Evolutionary conservation across 805 yeast species (phyloP).

Genomic region (Torulaspora maleeae): DNA sequence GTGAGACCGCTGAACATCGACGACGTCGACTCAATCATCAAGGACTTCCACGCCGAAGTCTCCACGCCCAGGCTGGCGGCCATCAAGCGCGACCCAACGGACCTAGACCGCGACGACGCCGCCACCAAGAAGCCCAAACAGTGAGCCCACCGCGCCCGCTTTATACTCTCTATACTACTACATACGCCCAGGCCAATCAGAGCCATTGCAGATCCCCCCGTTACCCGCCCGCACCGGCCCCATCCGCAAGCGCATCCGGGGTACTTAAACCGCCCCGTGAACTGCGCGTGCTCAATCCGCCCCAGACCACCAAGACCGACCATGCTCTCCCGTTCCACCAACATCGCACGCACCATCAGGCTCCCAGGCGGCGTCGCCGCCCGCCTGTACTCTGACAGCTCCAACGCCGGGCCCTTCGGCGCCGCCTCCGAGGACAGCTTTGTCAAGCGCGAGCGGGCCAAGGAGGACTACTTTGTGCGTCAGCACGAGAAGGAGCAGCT

Average conservation of each 20-base stretch:
- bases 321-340: constrained; percentile 29
- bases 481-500: constrained; percentile 89
- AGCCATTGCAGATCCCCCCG: neutral
- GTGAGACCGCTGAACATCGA: constrained; percentile 91
- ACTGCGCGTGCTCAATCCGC: neutral
- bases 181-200: constrained; percentile 3
- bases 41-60: constrained; percentile 81
- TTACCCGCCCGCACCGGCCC: neutral
- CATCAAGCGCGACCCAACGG: constrained; percentile 20
- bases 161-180: neutral
- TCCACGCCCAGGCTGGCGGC: constrained; percentile 48
- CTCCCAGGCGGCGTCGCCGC: constrained; percentile 14
- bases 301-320: neutral
- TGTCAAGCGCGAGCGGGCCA: constrained; percentile 86
- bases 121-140: constrained; percentile 33
- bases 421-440: constrained; percentile 55
- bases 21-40: constrained; percentile 95
- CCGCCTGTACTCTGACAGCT: constrained; percentile 48
- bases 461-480: constrained; percentile 79
- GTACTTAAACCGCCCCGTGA: neutral
- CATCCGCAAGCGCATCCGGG: neutral
- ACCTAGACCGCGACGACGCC: constrained; percentile 29
- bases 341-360: constrained; percentile 28
- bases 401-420: constrained; percentile 54
- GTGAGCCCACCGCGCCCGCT: constrained; percentile 1